Evolutionary conservation across 352 stramenopile genomes (phyloP).

Genomic region (Thraustotheca clavata): DNA sequence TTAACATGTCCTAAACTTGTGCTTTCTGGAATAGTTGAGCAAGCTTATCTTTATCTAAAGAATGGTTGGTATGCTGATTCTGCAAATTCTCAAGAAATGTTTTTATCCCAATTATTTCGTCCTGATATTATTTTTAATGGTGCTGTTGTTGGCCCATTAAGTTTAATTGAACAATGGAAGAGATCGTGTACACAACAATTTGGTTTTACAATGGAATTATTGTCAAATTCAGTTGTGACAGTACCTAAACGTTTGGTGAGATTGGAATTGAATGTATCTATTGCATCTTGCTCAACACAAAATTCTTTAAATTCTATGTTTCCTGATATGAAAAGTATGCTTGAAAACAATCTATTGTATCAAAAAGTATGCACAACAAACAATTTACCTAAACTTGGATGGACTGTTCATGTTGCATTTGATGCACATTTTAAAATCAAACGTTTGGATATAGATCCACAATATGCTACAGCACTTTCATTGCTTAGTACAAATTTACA

Average conservation of each 20-base stretch:
- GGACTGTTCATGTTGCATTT: not conserved
- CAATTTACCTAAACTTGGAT: not conserved
- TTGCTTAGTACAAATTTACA: not conserved
- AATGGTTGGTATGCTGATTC: not conserved
- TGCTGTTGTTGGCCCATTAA: not conserved
- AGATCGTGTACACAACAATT: not conserved
- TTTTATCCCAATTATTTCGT: not conserved
- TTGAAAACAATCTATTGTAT: not conserved
- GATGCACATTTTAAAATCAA: not conserved
- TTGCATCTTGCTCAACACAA: not conserved
- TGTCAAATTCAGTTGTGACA: not conserved
- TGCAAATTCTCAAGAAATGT: not conserved
- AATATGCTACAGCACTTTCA: not conserved
- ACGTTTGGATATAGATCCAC: not conserved
- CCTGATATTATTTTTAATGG: not conserved
- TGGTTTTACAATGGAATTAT: not conserved
- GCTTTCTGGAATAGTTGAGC: not conserved
- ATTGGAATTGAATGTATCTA: not conserved
- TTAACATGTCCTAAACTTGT: not conserved
- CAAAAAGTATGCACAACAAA: not conserved
- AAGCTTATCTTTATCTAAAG: not conserved
- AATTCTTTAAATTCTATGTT: not conserved
- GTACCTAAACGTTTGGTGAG: not conserved
- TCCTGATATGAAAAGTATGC: not conserved
- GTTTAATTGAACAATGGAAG: not conserved